Base-by-base conservation (phyloP, 164 flowering plant genomes). In the Magnolia changhungtana region DNA sequence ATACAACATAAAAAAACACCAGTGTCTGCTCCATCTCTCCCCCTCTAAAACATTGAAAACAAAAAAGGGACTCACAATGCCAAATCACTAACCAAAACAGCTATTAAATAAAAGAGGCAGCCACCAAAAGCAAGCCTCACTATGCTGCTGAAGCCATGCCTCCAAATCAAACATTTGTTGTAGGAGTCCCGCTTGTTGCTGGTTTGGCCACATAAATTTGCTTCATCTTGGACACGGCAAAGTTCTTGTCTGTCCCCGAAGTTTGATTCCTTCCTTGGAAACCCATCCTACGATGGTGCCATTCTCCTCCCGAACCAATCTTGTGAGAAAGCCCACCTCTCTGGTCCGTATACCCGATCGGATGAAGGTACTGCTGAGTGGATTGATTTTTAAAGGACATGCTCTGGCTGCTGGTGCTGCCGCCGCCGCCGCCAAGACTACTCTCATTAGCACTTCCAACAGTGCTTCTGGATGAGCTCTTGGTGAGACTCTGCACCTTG, bases 181-280 rank as follows among this genome's bases (percentile, higher is more conserved):
- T 21, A 19, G 84, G 75, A 55, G 61, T 55, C 65, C 87, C 89
- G 71, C 74, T 79, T 0, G 82, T 55, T 50, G 87, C 63, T 77
- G 94, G 91, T 76, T 96, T 96, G 18, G 98, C 92, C 70, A 96
- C 99, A 82, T 96, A 96, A 7, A 96, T 87, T 80, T 92, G 98
- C 84, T 91, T 93, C 81, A 88, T 79, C 83, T 90, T 96, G 29
- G 90, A 63, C 49, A 86, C 18, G 9, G 83, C 84, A 45, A 75
- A 75, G 74, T 74, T 81, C 83, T 88, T 92, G 4, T 89, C 97
- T 20, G 83, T 68, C 66, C 88, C 89, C 10, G 81, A 24, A 19
- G 87, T 82, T 24, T 89, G 96, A 78, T 84, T 91, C 80, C 91
- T 83, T 24, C 89, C 90, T 29, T 90, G 90, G 80, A 83, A 90